A percentile compares a stretch with the other conserved stretches of the same genome.
Conservation (phyloP, 805 yeast species). For the Yamadazyma olivae region DNA sequence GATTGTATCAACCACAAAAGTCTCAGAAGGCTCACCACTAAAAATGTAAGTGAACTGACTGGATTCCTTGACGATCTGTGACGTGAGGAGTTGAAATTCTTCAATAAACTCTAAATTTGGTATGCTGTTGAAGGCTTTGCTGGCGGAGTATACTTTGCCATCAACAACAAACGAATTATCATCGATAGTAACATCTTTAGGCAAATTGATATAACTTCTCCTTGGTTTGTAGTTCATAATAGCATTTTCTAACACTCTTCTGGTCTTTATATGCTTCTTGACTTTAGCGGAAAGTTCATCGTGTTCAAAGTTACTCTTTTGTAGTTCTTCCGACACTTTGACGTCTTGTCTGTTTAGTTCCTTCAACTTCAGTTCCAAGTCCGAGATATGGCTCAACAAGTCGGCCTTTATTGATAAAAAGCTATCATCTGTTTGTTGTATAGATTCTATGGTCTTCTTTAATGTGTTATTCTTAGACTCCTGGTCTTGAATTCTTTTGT, state of each 20-base stretch:
- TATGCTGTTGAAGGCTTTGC: conserved; percentile 14
- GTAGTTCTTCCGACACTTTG: conserved; percentile 4
- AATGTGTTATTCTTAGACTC: conserved; percentile 5
- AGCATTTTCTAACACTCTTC: conserved; percentile 47
- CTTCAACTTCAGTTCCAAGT: conserved; percentile 9
- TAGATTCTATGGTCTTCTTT: conserved; percentile 3
- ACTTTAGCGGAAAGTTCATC: conserved; percentile 19
- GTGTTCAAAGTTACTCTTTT: conserved; percentile 15
- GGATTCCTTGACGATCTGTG: neutral
- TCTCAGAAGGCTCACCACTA: conserved; percentile 4
- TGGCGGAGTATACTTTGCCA: conserved; percentile 9
- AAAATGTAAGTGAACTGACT: conserved; percentile 1
- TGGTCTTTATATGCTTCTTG: conserved; percentile 31
- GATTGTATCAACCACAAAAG: neutral
- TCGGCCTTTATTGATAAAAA: conserved; percentile 15
- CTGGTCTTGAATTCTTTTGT: conserved; percentile 2
- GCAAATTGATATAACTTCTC: conserved; percentile 21
- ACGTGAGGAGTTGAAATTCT: conserved; percentile 19
- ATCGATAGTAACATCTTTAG: conserved; percentile 3
- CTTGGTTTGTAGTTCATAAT: conserved; percentile 34
- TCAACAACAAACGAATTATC: conserved; percentile 7
- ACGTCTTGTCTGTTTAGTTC: neutral
- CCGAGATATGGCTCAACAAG: conserved; percentile 17
- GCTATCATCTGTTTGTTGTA: conserved; percentile 17
- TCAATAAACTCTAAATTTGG: conserved; percentile 13